phyloP scores from a whole-genome alignment of 805 yeast genomes.

The Teunomyces lycoperdinae region DNA sequence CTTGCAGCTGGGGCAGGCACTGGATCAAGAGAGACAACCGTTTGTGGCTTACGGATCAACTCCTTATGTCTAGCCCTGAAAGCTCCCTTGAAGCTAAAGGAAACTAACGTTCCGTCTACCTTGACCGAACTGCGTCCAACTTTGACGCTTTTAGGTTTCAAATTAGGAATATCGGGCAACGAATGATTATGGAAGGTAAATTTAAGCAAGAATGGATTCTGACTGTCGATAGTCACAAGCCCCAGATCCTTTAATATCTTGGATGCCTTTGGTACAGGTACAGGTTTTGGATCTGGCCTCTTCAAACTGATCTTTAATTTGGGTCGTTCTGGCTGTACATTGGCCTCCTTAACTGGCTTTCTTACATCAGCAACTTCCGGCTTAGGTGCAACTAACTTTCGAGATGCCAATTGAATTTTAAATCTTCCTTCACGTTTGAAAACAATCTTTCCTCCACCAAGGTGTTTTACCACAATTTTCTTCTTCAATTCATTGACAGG shows the following conservation, averaged over 20 bases:
- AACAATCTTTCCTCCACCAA: constrained; percentile 53
- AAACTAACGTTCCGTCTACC: constrained; percentile 2
- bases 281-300: not conserved
- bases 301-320: constrained; percentile 9
- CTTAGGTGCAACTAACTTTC: constrained; percentile 7
- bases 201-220: constrained; percentile 3
- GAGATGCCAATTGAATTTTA: constrained; percentile 46
- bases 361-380: constrained; percentile 8
- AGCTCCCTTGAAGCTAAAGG: constrained; percentile 7
- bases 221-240: not conserved
- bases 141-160: constrained; percentile 3
- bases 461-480: constrained; percentile 57
- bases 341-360: not conserved
- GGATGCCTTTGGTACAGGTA: not conserved
- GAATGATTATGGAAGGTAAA: constrained; percentile 11
- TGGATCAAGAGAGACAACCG: not conserved
- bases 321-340: constrained; percentile 7
- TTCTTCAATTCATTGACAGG: constrained; percentile 42
- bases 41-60: constrained; percentile 1
- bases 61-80: constrained; percentile 5
- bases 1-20: not conserved
- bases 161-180: constrained; percentile 6
- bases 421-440: constrained; percentile 61
- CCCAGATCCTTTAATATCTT: not conserved
- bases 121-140: constrained; percentile 6